Evolutionary conservation across 2,329 filamentous ascomycete genomes (phyloP), one percentile per base, ranked within the genome.

Genomic region (Botrytis byssoidea): DNA sequence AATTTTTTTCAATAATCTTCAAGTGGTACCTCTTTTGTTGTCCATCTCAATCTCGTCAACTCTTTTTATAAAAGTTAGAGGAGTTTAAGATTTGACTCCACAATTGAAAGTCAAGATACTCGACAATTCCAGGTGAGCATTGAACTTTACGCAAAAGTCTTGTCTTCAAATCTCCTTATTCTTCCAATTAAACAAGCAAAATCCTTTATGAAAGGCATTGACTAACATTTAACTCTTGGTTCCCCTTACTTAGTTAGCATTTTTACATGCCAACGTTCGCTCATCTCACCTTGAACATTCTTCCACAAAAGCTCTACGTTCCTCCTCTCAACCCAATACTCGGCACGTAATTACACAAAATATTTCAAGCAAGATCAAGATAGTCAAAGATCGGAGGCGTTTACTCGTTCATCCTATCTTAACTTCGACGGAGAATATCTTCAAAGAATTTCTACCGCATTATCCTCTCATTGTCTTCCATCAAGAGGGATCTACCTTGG

Each of bases 401-500:
- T 82, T 77, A 80, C 79, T 82, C 80, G 80, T 81, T 81, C 77
- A 81, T 82, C 80, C 79, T 71, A 73, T 78, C 79, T 77, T 70
- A 61, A 70, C 75, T 72, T 75, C 74, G 68, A 63, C 73, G 63
- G 74, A 70, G 71, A 76, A 75, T 66, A 72, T 71, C 73, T 73
- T 29, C 51, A 57, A 20, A 16, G 35, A 42, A 66, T 37, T 61
- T 59, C 51, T 42, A 61, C 64, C 22, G 51, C 61, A 68, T 32
- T 25, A 66, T 60, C 48, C 48, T 69, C 37, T 37, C 61, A 35
- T 8, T 61, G 35, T 71, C 57, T 76, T 72, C 73, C 73, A 74
- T 57, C 72, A 67, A 70, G 77, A 77, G 76, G 77, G 74, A 77
- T 76, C 74, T 72, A 73, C 70, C 69, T 70, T 74, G 75, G 61